A percentile compares a stretch with the other conserved stretches of the same genome.
Evolutionary conservation across 306 rosid genomes (phyloP).

Genomic region (Vigna hirtella): DNA sequence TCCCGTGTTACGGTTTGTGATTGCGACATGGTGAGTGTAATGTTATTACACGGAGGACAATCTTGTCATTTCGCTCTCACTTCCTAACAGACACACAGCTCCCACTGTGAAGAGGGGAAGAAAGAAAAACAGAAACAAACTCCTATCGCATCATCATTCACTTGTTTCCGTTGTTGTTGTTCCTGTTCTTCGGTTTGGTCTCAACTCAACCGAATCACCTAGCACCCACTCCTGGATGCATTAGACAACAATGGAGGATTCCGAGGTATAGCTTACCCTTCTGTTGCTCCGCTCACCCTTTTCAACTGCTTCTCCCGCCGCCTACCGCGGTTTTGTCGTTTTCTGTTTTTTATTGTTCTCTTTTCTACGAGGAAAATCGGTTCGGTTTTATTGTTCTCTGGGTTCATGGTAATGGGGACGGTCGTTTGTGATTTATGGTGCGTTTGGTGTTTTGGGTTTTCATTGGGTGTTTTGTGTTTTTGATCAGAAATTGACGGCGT

Average conservation of each 20-base stretch:
- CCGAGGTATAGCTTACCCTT: conserved; percentile 53
- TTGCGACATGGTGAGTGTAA: conserved; percentile 53
- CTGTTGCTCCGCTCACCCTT: not conserved
- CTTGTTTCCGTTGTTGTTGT: conserved; percentile 13
- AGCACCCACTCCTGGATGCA: conserved; percentile 37
- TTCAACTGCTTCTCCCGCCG: conserved; percentile 43
- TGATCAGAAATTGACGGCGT: conserved; percentile 78
- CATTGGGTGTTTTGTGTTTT: conserved; percentile 23
- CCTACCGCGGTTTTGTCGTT: conserved; percentile 7
- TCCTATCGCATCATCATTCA: conserved; percentile 44
- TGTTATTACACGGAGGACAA: conserved; percentile 50
- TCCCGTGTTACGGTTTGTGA: conserved; percentile 45
- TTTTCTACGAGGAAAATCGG: not conserved
- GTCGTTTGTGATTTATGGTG: conserved; percentile 30
- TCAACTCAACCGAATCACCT: conserved; percentile 36
- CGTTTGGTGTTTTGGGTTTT: conserved; percentile 40
- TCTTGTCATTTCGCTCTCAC: conserved; percentile 50
- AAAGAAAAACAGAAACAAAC: conserved; percentile 58
- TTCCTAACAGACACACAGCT: conserved; percentile 77
- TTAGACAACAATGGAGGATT: conserved; percentile 58
- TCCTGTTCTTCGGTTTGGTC: conserved; percentile 3
- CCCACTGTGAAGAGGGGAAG: conserved; percentile 39
- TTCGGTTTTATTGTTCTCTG: not conserved
- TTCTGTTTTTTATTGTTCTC: not conserved
- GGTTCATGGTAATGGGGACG: conserved; percentile 24